phyloP scores from a whole-genome alignment of 805 yeast species.

The Cyberlindnera saturnus region DNA sequence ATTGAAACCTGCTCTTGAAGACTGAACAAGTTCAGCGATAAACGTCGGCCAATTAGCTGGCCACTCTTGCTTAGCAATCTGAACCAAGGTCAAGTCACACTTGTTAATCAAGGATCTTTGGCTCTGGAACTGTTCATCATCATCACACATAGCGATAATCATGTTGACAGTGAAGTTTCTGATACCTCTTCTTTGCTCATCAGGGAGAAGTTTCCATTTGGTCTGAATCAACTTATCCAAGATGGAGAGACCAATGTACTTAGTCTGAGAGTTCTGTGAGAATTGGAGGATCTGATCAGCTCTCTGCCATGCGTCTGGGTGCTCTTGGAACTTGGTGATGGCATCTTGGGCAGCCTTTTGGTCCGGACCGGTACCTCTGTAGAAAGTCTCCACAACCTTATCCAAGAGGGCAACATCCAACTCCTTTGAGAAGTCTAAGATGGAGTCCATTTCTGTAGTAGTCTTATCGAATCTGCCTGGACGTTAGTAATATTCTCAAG shows the following conservation, averaged over 20 bases:
- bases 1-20: slow-evolving; percentile 78
- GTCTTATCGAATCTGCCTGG: not conserved
- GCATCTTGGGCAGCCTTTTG: slow-evolving; percentile 68
- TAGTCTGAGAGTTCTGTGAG: slow-evolving; percentile 77
- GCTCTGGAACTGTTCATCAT: slow-evolving; percentile 60
- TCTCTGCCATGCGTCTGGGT: slow-evolving; percentile 93
- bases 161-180: slow-evolving; percentile 90
- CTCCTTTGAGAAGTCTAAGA: slow-evolving; percentile 81
- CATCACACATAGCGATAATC: slow-evolving; percentile 88
- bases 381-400: slow-evolving; percentile 78
- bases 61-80: slow-evolving; percentile 97
- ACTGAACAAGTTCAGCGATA: slow-evolving; percentile 84
- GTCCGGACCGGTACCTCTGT: slow-evolving; percentile 62
- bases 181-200: slow-evolving; percentile 84
- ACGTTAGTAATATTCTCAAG: not conserved
- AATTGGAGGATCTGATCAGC: slow-evolving; percentile 83
- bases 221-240: slow-evolving; percentile 85
- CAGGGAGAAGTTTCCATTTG: slow-evolving; percentile 90
- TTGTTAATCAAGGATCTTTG: slow-evolving; percentile 86
- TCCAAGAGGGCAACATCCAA: slow-evolving; percentile 78
- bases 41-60: slow-evolving; percentile 98
- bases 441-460: slow-evolving; percentile 58
- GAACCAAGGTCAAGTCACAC: slow-evolving; percentile 89
- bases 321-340: slow-evolving; percentile 80
- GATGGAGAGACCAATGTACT: slow-evolving; percentile 86